phyloP scores from a whole-genome alignment of 331 rosid species.

The Rosa hybrid region DNA sequence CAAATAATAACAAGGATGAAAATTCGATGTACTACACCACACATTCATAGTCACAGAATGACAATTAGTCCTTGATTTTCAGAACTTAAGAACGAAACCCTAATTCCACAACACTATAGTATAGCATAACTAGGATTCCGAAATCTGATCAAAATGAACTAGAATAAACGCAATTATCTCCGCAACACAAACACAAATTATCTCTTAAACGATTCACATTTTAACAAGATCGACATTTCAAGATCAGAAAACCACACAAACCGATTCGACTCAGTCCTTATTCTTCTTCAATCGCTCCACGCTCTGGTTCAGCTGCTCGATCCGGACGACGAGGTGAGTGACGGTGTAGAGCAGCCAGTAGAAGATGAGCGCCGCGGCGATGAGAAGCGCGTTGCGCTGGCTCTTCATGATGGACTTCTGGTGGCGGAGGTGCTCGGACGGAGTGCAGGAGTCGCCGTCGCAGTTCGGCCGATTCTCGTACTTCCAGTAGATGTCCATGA shows the following conservation, averaged over 20 bases:
- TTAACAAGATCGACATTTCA: neutral
- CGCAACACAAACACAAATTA: neutral
- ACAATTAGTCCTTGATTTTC: neutral
- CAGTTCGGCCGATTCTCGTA: conserved; percentile 80
- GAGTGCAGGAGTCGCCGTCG: conserved; percentile 73
- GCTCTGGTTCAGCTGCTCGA: conserved; percentile 89
- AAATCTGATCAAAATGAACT: neutral
- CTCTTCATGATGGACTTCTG: conserved; percentile 99
- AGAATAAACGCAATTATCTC: conserved; percentile 6
- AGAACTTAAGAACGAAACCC: neutral
- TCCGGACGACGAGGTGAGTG: conserved; percentile 70
- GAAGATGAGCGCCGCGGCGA: conserved; percentile 77
- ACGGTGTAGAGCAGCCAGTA: conserved; percentile 96
- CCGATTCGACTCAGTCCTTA: conserved; percentile 50
- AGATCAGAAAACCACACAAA: neutral
- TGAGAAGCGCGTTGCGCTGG: conserved; percentile 93
- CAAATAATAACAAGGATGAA: neutral
- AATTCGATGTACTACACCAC: neutral
- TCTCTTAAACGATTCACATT: neutral
- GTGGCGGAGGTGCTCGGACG: conserved; percentile 83
- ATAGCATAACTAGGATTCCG: neutral
- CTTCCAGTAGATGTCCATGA: conserved; percentile 97
- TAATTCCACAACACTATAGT: neutral
- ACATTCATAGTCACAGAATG: neutral
- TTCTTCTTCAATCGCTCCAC: conserved; percentile 84